Evolutionary conservation across 1,139 yeast genomes (phyloP), one percentile per base, ranked within the genome.

Genomic region (Keqinozyma sinolaborantium): DNA sequence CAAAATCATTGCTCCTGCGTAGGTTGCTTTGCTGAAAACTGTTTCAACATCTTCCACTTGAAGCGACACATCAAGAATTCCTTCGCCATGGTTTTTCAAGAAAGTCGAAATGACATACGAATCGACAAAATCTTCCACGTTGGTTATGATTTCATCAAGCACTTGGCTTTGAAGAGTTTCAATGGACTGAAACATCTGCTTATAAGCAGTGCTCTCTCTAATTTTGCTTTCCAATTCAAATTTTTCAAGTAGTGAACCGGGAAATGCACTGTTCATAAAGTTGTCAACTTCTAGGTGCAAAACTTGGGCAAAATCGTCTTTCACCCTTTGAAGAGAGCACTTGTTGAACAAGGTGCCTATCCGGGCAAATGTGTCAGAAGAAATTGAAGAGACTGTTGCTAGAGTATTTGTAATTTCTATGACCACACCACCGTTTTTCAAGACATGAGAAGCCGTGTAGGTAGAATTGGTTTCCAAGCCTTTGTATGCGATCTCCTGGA

Each of bases 61-160:
- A 42, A 84, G 79, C 0, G 86, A 72, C 7, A 85, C 74, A 50
- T 85, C 94, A 53, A 77, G 74, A 4, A 84, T 84, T 3, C 86
- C 84, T 47, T 83, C 92, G 1, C 94, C 90, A 51, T 85, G 95
- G 5, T 47, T 49, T n/a, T 52, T 51, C 11, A 82, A 56, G 48
- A 75, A 83, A 5, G 57, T 46, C 23, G 60, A 59, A 23, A 62
- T 48, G 23, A 50, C 33, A 12, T 42, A 41, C 12, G 64, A 55
- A 30, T 57, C 62, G 38, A 53, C 47, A 15, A 52, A 36, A 32
- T 56, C 59, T 23, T 40, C 41, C 11, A 34, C 14, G 31, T 41
- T 32, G 23, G 38, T 36, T 11, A 47, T 41, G 2, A 31, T 30
- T 31, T 53, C 55, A 2, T 57, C 51, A 26, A 7, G 7, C 7